Percentiles rank a stretch among this genome's conserved stretches.
phyloP scores from a whole-genome alignment of 306 rosid species.

The Abrus pulchellus region DNA sequence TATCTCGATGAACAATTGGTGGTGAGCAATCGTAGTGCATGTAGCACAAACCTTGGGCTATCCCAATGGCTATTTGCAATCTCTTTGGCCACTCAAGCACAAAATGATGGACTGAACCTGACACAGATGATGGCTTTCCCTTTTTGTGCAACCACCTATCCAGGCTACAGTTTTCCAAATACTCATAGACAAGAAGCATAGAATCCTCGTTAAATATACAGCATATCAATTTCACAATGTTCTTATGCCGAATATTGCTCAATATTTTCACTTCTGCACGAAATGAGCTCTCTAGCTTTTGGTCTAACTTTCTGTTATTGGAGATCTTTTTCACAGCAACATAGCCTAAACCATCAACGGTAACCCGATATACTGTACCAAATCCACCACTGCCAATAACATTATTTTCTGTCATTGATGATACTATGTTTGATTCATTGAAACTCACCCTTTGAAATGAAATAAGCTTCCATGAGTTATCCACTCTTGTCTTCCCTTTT shows the following conservation, averaged over 20 bases:
- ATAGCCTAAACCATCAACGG: conserved; percentile 49
- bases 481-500: conserved; percentile 48
- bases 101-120: conserved; percentile 39
- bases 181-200: conserved; percentile 85
- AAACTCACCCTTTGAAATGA: conserved; percentile 74
- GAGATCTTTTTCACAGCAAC: conserved; percentile 79
- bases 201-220: conserved; percentile 66
- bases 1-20: conserved; percentile 77
- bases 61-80: conserved; percentile 73
- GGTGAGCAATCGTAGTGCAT: conserved; percentile 85
- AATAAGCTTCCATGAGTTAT: conserved; percentile 70
- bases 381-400: conserved; percentile 82
- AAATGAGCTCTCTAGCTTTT: conserved; percentile 76
- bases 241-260: conserved; percentile 77
- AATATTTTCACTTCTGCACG: conserved; percentile 73
- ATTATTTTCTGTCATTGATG: conserved; percentile 59
- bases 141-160: conserved; percentile 72
- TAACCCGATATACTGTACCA: conserved; percentile 75
- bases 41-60: conserved; percentile 80
- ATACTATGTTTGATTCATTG: conserved; percentile 60
- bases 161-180: conserved; percentile 70
- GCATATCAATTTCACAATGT: conserved; percentile 82
- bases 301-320: conserved; percentile 60
- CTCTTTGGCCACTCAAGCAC: conserved; percentile 75
- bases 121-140: conserved; percentile 33